These are phyloP conservation scores for Citrus sp. DNA, from an alignment of 345 rosid genomes.

Conservation along the genomic window DNA sequence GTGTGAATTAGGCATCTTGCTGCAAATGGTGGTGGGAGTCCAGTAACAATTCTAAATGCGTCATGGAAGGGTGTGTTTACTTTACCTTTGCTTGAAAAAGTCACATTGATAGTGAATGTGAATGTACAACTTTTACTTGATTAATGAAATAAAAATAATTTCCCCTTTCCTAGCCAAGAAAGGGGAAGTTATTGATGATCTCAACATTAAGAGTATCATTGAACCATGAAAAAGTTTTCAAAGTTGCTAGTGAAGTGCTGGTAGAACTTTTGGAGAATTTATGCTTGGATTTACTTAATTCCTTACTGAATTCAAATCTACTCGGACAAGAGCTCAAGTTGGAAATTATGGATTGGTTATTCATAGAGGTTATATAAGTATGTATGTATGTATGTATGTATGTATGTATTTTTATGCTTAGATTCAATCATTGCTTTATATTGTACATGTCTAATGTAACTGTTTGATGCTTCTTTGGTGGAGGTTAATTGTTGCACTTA, in stretches of 20 bases:
- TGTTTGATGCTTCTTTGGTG: background rate
- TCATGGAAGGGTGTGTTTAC: constrained; percentile 66
- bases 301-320: constrained; percentile 56
- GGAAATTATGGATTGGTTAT: constrained; percentile 63
- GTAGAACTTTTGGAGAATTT: constrained; percentile 77
- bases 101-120: constrained; percentile 32
- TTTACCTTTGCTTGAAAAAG: constrained; percentile 63
- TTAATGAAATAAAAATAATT: constrained; percentile 68
- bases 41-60: constrained; percentile 75
- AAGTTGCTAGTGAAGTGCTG: constrained; percentile 57
- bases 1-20: constrained; percentile 71
- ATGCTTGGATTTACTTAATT: constrained; percentile 43
- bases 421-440: too few species aligned
- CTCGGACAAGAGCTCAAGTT: constrained; percentile 46
- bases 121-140: constrained; percentile 77
- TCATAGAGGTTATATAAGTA: constrained; percentile 18
- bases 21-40: constrained; percentile 75
- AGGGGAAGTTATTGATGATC: constrained; percentile 32
- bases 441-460: too few species aligned
- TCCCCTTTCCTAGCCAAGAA: constrained; percentile 64
- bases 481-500: too few species aligned
- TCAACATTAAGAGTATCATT: constrained; percentile 55
- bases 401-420: too few species aligned
- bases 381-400: too few species aligned
- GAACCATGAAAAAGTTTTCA: constrained; percentile 43